Base-by-base conservation (phyloP, 2,329 filamentous ascomycete genomes). In the Cercospora janseana region DNA sequence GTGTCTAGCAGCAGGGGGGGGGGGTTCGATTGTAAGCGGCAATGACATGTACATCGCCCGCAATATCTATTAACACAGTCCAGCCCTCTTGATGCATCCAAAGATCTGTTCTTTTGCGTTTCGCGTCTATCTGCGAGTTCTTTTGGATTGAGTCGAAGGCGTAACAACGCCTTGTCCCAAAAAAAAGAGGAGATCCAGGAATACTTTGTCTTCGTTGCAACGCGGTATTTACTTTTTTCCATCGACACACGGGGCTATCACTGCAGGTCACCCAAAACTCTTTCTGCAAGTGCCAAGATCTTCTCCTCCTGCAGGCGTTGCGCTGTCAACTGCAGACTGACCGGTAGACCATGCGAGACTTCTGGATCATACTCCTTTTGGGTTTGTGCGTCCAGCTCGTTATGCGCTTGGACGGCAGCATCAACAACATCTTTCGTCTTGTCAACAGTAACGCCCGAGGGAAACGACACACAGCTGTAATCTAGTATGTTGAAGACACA, bases 401-500 rank as follows among this genome's bases (percentile, higher is more conserved):
- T 70, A 32, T 71, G 57, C 7, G 62, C 54, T 46, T 63, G 57
- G 42, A 63, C 60, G 10, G 52, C 58, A 6, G 31, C 15, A 9
- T 56, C 23, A 31, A 58, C 56, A 13, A 58, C 52, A 40, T 76
- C 74, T 21, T 68, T 57, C 16, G 63, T 56, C 47, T 69, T 70
- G 38, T 75, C 70, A 5, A 65, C 73, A 15, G 46, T 49, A 1
- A 73, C 46, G 0, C 72, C 73, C 7, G 63, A 66, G 1, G 74
- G 74, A 47, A 77, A 76, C 0, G 71, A 74, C 2, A 71, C 66
- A 0, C 70, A 66, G 31, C 70, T 66, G 52, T 76, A 77, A 51
- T 77, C 75, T 4, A 76, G 62, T 4, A 76, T 66, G 41, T 77
- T 77, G 52, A 68, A 76, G 1, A 77, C 70, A n/a, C 63, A 60